Evolutionary conservation across 176 grass and related monocot species (phyloP).

Genomic region (Avena sativa): DNA sequence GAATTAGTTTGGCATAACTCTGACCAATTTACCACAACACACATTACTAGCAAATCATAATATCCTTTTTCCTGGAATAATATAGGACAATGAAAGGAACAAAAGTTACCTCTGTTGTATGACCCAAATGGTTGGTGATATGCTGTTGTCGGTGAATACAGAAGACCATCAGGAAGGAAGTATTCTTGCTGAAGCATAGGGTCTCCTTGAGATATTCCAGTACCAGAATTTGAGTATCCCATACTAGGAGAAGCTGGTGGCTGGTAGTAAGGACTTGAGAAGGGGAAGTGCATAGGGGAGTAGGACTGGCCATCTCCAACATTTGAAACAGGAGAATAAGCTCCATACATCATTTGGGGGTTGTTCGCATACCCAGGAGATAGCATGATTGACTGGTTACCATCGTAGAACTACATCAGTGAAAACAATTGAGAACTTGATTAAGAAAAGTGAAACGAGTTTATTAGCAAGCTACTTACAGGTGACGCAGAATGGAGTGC

Average conservation of each 20-base stretch:
- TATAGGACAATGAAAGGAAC: not conserved
- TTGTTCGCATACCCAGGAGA: slow-evolving; percentile 71
- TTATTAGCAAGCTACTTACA: slow-evolving; percentile 53
- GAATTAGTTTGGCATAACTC: slow-evolving; percentile 38
- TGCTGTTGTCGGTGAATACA: slow-evolving; percentile 66
- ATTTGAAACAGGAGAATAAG: slow-evolving; percentile 68
- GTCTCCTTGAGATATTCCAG: slow-evolving; percentile 70
- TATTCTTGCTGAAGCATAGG: slow-evolving; percentile 69
- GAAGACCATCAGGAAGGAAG: slow-evolving; percentile 66
- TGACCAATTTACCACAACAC: slow-evolving; percentile 35
- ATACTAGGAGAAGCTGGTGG: slow-evolving; percentile 69
- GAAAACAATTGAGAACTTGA: slow-evolving; percentile 27
- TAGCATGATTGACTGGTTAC: slow-evolving; percentile 67
- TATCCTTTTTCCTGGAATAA: slow-evolving; percentile 14
- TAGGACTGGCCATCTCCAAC: slow-evolving; percentile 72
- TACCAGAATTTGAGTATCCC: slow-evolving; percentile 60
- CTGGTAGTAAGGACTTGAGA: slow-evolving; percentile 71
- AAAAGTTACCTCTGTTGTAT: slow-evolving; percentile 62
- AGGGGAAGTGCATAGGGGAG: slow-evolving; percentile 59
- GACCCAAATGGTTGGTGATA: slow-evolving; percentile 74
- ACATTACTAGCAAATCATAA: slow-evolving; percentile 12
- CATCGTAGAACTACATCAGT: slow-evolving; percentile 63
- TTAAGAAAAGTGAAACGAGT: slow-evolving; percentile 27
- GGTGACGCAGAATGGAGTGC: slow-evolving; percentile 64
- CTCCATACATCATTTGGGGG: slow-evolving; percentile 79